Conservation (phyloP, 106 monocot species). For the Triglochin maritima region DNA sequence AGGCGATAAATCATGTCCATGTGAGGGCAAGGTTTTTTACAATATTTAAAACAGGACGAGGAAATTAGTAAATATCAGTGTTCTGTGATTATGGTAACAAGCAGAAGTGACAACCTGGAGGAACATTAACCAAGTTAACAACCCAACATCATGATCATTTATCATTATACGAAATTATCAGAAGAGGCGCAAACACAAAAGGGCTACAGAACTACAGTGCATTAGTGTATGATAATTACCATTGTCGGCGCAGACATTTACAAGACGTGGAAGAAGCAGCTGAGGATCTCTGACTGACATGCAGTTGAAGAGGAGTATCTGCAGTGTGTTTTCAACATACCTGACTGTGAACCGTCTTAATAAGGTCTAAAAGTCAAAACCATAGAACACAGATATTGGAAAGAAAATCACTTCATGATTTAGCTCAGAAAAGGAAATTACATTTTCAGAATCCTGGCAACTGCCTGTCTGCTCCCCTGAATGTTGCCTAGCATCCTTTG, state of each 20-base stretch:
- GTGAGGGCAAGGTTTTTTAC: not conserved
- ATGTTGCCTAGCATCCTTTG: conserved; percentile 20
- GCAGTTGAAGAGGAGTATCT: conserved; percentile 97
- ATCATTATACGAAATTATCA: not conserved
- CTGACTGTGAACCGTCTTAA: not conserved
- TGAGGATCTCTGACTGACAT: conserved; percentile 91
- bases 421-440: conserved; percentile 2
- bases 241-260: conserved; percentile 52
- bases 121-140: not conserved
- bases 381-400: not conserved
- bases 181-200: not conserved
- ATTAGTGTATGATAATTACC: conserved; percentile 26
- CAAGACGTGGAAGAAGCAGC: conserved; percentile 61
- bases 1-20: not conserved
- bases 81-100: no score
- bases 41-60: no score
- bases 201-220: not conserved
- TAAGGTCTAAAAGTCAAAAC: not conserved
- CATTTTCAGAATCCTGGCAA: conserved; percentile 18
- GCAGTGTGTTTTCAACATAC: conserved; percentile 11
- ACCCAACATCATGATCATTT: not conserved
- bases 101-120: no score
- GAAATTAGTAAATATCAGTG: no score
- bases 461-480: conserved; percentile 5
- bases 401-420: not conserved